Evolutionary conservation across 2,329 filamentous ascomycete species (phyloP).

Genomic region (Chaetomium sp.): DNA sequence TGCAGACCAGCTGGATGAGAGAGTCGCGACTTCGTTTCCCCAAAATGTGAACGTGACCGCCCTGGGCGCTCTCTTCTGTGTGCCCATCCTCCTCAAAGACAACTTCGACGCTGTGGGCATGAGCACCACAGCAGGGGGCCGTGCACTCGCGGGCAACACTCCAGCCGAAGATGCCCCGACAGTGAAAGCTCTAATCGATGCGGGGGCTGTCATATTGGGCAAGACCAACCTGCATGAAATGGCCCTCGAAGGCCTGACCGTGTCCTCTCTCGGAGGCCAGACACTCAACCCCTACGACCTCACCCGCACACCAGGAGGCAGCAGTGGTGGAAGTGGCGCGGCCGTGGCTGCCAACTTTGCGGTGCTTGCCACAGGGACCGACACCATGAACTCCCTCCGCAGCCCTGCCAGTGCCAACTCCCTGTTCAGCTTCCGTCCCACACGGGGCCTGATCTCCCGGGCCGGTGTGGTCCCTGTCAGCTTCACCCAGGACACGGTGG

Average conservation of each 20-base stretch:
- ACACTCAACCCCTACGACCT: conserved; percentile 61
- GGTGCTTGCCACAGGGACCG: conserved; percentile 52
- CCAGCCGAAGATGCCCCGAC: conserved; percentile 43
- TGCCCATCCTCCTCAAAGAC: conserved; percentile 58
- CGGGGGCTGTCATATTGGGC: conserved; percentile 52
- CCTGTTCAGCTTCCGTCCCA: conserved; percentile 54
- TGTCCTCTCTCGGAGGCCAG: conserved; percentile 58
- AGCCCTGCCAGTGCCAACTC: conserved; percentile 57
- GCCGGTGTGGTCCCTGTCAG: conserved; percentile 50
- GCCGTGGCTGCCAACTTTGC: conserved; percentile 51
- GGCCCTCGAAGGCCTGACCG: conserved; percentile 56
- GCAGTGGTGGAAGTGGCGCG: conserved; percentile 56
- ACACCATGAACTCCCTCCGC: conserved; percentile 56
- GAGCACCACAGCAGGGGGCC: conserved; percentile 50
- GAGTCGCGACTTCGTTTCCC: conserved; percentile 37
- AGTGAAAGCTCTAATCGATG: conserved; percentile 41
- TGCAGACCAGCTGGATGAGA: conserved; percentile 45
- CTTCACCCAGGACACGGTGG: conserved; percentile 49
- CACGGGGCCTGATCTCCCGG: conserved; percentile 43
- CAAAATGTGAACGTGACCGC: conserved; percentile 44
- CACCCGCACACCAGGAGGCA: conserved; percentile 58
- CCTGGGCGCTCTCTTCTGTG: conserved; percentile 52
- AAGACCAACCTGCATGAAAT: conserved; percentile 59
- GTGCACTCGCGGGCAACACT: conserved; percentile 41
- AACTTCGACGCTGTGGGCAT: conserved; percentile 52